Conservation (phyloP, 768 basidiomycete genomes). For the Boletus huronensis region DNA sequence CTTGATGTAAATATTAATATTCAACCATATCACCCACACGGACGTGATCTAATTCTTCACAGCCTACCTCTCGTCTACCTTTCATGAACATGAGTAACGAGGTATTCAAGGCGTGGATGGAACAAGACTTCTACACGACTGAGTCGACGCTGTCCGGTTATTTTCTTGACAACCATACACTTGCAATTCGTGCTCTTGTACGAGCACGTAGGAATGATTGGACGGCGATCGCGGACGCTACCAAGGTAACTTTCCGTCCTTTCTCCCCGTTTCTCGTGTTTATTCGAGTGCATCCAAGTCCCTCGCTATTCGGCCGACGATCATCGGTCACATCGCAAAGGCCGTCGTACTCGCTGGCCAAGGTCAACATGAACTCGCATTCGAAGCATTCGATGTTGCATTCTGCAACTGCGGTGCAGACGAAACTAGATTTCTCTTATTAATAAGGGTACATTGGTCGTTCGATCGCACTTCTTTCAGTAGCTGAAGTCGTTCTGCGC, state of each 20-base stretch:
- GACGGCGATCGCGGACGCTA: neutral
- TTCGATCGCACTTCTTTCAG: too few relatives aligned
- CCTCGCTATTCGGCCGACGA: neutral
- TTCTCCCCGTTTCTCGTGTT: neutral
- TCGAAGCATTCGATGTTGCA: neutral
- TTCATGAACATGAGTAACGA: neutral
- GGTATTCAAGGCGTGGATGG: neutral
- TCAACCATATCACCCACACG: too few relatives aligned
- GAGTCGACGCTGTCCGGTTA: rapidly evolving
- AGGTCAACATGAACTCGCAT: neutral
- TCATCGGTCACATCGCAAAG: neutral
- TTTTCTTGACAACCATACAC: neutral
- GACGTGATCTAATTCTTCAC: neutral
- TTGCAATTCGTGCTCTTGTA: conserved; percentile 4
- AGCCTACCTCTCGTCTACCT: neutral
- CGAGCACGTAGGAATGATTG: neutral
- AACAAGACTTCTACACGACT: neutral
- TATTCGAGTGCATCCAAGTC: neutral
- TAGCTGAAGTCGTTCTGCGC: neutral
- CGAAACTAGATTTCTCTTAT: neutral
- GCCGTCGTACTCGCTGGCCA: neutral
- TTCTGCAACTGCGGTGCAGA: neutral
- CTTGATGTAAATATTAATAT: conserved; percentile 7
- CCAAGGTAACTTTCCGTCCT: neutral
- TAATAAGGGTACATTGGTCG: neutral